Base-by-base conservation (phyloP, 495 filamentous ascomycete species). In the Cercophora samala region DNA sequence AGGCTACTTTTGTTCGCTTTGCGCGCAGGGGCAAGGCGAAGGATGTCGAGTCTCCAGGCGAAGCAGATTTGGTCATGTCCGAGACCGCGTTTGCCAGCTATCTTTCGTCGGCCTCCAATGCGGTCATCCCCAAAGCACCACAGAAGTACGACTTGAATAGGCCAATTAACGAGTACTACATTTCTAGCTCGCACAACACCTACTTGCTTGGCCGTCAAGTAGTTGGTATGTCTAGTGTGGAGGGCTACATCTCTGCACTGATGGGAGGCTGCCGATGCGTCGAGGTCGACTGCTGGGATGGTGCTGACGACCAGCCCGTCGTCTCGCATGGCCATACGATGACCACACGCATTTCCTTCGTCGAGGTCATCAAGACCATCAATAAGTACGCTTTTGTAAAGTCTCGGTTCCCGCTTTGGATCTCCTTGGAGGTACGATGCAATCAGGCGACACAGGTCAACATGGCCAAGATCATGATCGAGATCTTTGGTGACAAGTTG, bases 221-320 rank as follows among this genome's bases (percentile, higher is more conserved):
- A 11, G 89, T 87, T 29, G 93, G 93, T 24, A 86, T 90, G 51
- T 97, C 95, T 21, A 97, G 93, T 69, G 89, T 93, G 13, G 95
- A 99, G 75, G 92, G 91, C 25, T 99, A 99, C 77, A 94, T 98
- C 72, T 87, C 85, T 62, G 92, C 93, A n/a, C 81, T 99, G 24
- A 87, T 91, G 69, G 86, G 89, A 59, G 93, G 93, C 53, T 99
- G 95, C 74, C 90, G 95, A 63, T 97, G 95, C 76, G 87, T 99
- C 60, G 95, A 99, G 78, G 91, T 99, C 56, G 95, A 99, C 79
- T 97, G 94, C 76, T 98, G 95, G 95, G 92, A 99, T 79, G 95
- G 95, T 17, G 81, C 84, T 26, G 90, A 96, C 71, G 91, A 90
- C 37, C 86, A 90, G 66, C 95, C 95, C 6, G 86, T 92, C 62